Conservation (phyloP, 2,329 filamentous ascomycete species). For the Alternaria tenuissima region DNA sequence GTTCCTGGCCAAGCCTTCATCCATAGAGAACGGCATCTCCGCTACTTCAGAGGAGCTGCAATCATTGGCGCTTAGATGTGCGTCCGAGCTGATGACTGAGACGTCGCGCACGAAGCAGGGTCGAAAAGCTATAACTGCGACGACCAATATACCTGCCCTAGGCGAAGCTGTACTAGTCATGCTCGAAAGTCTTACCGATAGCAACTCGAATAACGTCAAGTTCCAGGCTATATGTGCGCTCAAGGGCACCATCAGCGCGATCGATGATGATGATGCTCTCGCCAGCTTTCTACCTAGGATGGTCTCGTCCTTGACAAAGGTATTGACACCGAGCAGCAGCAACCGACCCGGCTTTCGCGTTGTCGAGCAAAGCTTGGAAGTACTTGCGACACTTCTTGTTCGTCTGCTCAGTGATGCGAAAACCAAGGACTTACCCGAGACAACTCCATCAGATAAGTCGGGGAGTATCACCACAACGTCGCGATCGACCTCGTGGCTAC, state of each 20-base stretch:
- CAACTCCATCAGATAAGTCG: constrained; percentile 10
- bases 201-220: constrained; percentile 72
- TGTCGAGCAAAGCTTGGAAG: constrained; percentile 68
- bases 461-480: constrained; percentile 38
- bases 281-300: constrained; percentile 89
- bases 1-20: constrained; percentile 78
- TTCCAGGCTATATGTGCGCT: constrained; percentile 73
- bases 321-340: constrained; percentile 73
- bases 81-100: constrained; percentile 71
- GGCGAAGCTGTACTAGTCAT: constrained; percentile 84
- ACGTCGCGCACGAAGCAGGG: constrained; percentile 61
- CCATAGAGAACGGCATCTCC: constrained; percentile 57
- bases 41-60: constrained; percentile 76
- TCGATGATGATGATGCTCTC: constrained; percentile 77
- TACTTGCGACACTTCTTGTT: constrained; percentile 60
- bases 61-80: constrained; percentile 73
- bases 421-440: constrained; percentile 39
- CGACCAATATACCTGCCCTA: constrained; percentile 74
- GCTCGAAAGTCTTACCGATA: constrained; percentile 74
- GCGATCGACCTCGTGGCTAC: constrained; percentile 72
- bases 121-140: constrained; percentile 60
- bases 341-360: constrained; percentile 69
- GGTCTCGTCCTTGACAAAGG: constrained; percentile 79
- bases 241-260: constrained; percentile 66
- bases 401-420: constrained; percentile 58